phyloP scores from a whole-genome alignment of 2,329 filamentous ascomycete genomes.

The Diaporthe citrichinensis region DNA sequence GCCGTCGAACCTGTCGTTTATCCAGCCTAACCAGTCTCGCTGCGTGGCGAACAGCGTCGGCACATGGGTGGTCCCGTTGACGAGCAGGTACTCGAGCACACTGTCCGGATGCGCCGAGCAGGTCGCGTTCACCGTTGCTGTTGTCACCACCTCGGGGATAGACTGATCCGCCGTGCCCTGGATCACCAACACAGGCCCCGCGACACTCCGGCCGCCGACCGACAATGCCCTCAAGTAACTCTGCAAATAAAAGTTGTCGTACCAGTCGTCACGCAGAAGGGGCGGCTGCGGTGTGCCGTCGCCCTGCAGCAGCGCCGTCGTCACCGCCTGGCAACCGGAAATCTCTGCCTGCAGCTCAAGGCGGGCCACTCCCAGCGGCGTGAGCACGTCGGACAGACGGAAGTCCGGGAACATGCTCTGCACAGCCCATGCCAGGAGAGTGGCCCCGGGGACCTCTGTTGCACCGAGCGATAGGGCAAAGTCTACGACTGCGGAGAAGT shows the following conservation, averaged over 20 bases:
- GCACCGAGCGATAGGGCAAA: slow-evolving; percentile 39
- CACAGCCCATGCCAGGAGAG: slow-evolving; percentile 36
- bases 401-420: slow-evolving; percentile 48
- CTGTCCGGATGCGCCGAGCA: slow-evolving; percentile 41
- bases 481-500: slow-evolving; percentile 40
- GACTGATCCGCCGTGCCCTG: slow-evolving; percentile 50
- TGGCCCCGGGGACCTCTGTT: slow-evolving; percentile 43
- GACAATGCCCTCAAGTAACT: slow-evolving; percentile 47
- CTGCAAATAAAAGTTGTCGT: slow-evolving; percentile 42
- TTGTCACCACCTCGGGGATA: slow-evolving; percentile 35
- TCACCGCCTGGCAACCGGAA: slow-evolving; percentile 23
- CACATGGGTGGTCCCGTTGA: slow-evolving; percentile 32
- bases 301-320: slow-evolving; percentile 31
- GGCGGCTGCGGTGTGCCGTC: slow-evolving; percentile 31
- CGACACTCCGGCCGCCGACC: slow-evolving; percentile 51
- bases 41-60: slow-evolving; percentile 27
- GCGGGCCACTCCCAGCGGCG: slow-evolving; percentile 44
- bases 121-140: slow-evolving; percentile 43
- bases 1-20: slow-evolving; percentile 20
- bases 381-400: slow-evolving; percentile 47
- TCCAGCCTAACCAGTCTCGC: slow-evolving; percentile 6
- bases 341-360: slow-evolving; percentile 42
- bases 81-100: slow-evolving; percentile 44
- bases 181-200: slow-evolving; percentile 54
- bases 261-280: slow-evolving; percentile 43